Evolutionary conservation across 1,284 basidiomycete genomes (phyloP).

Genomic region (Kwoniella shivajii): DNA sequence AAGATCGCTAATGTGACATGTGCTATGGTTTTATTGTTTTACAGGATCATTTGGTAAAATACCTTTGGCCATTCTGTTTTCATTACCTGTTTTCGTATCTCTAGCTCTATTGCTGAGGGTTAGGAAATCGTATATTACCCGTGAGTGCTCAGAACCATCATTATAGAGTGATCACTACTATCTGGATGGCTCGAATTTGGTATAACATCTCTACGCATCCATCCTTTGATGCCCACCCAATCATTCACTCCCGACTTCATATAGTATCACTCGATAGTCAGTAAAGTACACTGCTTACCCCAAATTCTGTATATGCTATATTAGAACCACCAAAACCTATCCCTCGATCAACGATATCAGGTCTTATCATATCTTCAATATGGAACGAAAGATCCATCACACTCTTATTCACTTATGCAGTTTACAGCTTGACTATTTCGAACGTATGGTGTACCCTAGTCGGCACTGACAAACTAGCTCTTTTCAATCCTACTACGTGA

Average conservation of each 20-base stretch:
- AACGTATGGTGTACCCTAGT: slow-evolving; percentile 18
- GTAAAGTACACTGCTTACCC: neutral
- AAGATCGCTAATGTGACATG: neutral
- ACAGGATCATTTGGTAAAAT: slow-evolving; percentile 18
- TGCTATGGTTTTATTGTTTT: neutral
- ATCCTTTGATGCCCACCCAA: too few species aligned
- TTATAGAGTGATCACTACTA: neutral
- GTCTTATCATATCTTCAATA: slow-evolving; percentile 26
- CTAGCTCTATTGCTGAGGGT: slow-evolving; percentile 29
- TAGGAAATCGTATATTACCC: slow-evolving; percentile 32
- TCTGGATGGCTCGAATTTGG: neutral
- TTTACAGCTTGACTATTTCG: slow-evolving; percentile 24
- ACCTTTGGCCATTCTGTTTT: slow-evolving; percentile 62
- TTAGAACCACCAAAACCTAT: slow-evolving; percentile 14
- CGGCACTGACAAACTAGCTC: slow-evolving; percentile 9
- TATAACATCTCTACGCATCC: neutral
- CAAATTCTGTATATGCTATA: too few species aligned
- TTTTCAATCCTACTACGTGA: slow-evolving; percentile 21
- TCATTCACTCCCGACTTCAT: too few species aligned
- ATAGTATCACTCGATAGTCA: neutral
- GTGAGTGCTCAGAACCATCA: slow-evolving; percentile 19
- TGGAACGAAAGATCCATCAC: slow-evolving; percentile 17
- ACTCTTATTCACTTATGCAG: slow-evolving; percentile 26
- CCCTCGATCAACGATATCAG: slow-evolving; percentile 9
- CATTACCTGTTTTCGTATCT: slow-evolving; percentile 56